phyloP scores from a whole-genome alignment of 768 basidiomycete species.

The Cyathus striatus region DNA sequence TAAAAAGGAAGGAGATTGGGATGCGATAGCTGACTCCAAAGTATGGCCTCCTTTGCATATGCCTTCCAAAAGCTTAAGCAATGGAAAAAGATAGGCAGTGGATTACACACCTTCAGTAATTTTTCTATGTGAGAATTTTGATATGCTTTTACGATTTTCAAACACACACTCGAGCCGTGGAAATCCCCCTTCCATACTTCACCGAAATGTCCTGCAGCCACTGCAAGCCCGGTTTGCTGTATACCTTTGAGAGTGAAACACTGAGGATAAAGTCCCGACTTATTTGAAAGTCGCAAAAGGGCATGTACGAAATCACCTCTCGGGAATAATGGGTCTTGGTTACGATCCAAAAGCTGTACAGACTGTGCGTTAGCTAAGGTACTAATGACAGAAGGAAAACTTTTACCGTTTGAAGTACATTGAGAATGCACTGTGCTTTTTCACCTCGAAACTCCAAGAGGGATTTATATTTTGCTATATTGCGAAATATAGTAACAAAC shows the following conservation, averaged over 20 bases:
- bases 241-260: not conserved
- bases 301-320: no score
- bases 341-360: no score
- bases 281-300: constrained; percentile 10
- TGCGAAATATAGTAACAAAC: no score
- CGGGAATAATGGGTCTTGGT: no score
- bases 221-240: not conserved
- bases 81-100: not conserved
- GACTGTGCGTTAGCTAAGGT: no score
- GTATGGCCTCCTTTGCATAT: not conserved
- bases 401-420: no score
- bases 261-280: not conserved
- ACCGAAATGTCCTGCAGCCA: constrained; percentile 7
- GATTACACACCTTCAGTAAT: not conserved
- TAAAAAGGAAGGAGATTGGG: not conserved
- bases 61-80: not conserved
- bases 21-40: not conserved
- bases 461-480: no score
- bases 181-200: constrained; percentile 14
- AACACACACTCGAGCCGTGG: not conserved
- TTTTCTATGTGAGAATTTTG: not conserved
- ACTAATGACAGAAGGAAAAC: no score
- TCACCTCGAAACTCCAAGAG: no score
- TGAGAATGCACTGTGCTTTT: no score
- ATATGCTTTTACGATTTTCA: not conserved